These are phyloP conservation scores for Piromyces sp. DNA, from an alignment of 192 early-diverging fungal species.

Conservation along the genomic window DNA sequence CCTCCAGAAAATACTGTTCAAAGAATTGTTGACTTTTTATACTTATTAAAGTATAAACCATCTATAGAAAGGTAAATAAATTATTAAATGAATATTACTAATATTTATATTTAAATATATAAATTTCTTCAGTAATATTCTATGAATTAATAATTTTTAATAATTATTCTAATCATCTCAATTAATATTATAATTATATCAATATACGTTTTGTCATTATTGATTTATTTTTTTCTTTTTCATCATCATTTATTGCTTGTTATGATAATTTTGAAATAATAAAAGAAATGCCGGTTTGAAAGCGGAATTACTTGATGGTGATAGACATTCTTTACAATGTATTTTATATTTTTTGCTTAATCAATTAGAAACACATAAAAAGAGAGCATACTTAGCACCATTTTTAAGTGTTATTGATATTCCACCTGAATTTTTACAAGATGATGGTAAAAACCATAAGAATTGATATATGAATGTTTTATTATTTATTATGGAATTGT, in stretches of 20 bases:
- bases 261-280: neutral
- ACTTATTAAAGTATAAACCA: conserved; percentile 27
- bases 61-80: conserved; percentile 2
- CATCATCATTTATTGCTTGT: conserved; percentile 4
- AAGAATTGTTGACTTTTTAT: conserved; percentile 21
- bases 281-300: conserved; percentile 11
- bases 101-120: too few relatives aligned
- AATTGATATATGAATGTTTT: too few relatives aligned
- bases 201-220: neutral
- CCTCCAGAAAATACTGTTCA: conserved; percentile 23
- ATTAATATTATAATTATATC: too few relatives aligned
- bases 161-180: too few relatives aligned
- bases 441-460: conserved; percentile 19
- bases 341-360: conserved; percentile 25
- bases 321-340: conserved; percentile 15
- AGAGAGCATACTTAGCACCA: conserved; percentile 31
- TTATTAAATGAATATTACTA: too few relatives aligned
- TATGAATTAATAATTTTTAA: too few relatives aligned
- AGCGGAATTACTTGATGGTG: conserved; percentile 13
- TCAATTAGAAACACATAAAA: conserved; percentile 27
- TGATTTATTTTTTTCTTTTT: neutral
- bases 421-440: conserved; percentile 31
- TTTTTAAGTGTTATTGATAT: conserved; percentile 28
- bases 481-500: too few relatives aligned
- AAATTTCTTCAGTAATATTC: too few relatives aligned